Evolutionary conservation across 2,329 filamentous ascomycete genomes (phyloP).

Genomic region (Sphaerulina vaccinii): DNA sequence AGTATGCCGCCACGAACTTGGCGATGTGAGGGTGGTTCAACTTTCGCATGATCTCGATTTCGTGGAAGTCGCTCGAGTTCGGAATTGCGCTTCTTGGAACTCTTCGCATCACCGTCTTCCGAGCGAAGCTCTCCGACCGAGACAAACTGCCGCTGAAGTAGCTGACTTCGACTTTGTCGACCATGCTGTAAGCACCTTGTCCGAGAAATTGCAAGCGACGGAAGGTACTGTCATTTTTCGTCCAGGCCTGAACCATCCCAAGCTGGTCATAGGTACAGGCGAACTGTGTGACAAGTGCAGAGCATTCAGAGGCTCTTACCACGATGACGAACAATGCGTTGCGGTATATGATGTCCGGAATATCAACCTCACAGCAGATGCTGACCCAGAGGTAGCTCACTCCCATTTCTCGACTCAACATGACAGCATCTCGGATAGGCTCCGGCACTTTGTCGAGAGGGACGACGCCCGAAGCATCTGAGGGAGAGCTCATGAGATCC

Average conservation of each 20-base stretch:
- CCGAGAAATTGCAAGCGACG: conserved; percentile 8
- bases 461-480: no score
- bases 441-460: no score
- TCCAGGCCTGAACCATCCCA: conserved; percentile 1
- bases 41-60: conserved; percentile 16
- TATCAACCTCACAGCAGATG: conserved; percentile 9
- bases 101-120: conserved; percentile 4
- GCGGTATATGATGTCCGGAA: conserved; percentile 3
- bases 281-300: conserved; percentile 9
- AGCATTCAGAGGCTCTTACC: background rate
- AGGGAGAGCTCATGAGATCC: background rate
- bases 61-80: conserved; percentile 1
- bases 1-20: conserved; percentile 79
- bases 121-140: conserved; percentile 4
- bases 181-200: conserved; percentile 14
- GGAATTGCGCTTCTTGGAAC: background rate
- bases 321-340: conserved; percentile 15
- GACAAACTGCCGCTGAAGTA: no score
- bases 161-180: conserved; percentile 13
- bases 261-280: conserved; percentile 8
- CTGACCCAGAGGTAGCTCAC: conserved; percentile 24
- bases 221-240: background rate
- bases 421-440: conserved; percentile 4
- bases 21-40: conserved; percentile 47
- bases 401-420: conserved; percentile 13